phyloP scores from a whole-genome alignment of 1,284 basidiomycete genomes.

The Puccinia triticina region DNA sequence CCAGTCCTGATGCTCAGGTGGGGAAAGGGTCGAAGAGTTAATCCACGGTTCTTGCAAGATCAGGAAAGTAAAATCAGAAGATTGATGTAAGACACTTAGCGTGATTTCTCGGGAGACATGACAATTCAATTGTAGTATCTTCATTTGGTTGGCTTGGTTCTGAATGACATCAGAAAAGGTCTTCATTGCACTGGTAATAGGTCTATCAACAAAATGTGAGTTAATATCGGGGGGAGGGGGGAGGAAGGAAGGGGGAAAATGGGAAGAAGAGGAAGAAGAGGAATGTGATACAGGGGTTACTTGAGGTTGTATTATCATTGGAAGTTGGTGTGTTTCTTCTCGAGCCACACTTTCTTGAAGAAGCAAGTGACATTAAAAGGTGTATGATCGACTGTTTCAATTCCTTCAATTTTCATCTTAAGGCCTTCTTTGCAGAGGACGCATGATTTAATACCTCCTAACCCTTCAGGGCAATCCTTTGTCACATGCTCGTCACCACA shows the following conservation, averaged over 20 bases:
- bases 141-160: neutral
- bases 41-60: conserved; percentile 3
- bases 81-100: neutral
- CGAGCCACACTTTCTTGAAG: neutral
- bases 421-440: neutral
- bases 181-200: too few species aligned
- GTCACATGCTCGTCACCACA: conserved; percentile 4
- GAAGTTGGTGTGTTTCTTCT: neutral
- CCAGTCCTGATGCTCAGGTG: neutral
- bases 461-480: neutral
- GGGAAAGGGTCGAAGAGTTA: neutral
- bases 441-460: neutral
- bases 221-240: too few species aligned
- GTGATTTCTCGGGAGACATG: neutral
- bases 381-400: neutral
- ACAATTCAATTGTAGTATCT: neutral
- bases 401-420: neutral
- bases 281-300: too few species aligned
- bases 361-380: neutral
- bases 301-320: too few species aligned
- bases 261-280: too few species aligned
- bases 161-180: too few species aligned
- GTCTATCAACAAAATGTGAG: too few species aligned
- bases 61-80: neutral
- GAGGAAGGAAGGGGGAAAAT: too few species aligned